phyloP scores from a whole-genome alignment of 2,329 filamentous ascomycete genomes.

The Aspergillus sp. region DNA sequence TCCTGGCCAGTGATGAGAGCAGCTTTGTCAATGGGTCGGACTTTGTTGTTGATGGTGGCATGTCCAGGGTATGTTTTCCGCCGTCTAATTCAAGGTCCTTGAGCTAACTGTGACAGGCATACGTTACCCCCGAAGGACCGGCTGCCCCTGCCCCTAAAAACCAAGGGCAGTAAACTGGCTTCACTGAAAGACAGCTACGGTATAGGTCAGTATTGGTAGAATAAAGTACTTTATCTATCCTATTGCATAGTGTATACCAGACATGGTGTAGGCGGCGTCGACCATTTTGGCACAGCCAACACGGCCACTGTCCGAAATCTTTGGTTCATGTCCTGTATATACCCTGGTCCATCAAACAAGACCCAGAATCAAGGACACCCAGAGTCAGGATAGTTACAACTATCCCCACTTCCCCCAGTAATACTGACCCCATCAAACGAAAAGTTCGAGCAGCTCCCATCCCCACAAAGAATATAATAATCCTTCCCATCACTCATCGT shows the following conservation, averaged over 20 bases:
- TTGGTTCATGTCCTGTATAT: too few species aligned
- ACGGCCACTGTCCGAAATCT: too few species aligned
- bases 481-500: slow-evolving; percentile 33
- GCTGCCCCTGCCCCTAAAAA: slow-evolving; percentile 55
- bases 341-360: not conserved
- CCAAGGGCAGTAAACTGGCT: slow-evolving; percentile 30
- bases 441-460: slow-evolving; percentile 40
- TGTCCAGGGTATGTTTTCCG: slow-evolving; percentile 66
- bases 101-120: slow-evolving; percentile 55
- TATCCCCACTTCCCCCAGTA: slow-evolving; percentile 33
- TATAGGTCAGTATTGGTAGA: too few species aligned
- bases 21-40: slow-evolving; percentile 89
- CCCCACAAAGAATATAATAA: slow-evolving; percentile 42
- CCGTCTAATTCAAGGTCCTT: not conserved
- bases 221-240: too few species aligned
- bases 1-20: slow-evolving; percentile 82
- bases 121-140: slow-evolving; percentile 65
- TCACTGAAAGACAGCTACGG: not conserved
- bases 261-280: too few species aligned
- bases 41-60: slow-evolving; percentile 92
- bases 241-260: too few species aligned
- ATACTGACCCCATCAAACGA: slow-evolving; percentile 38
- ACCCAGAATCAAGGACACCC: slow-evolving; percentile 8
- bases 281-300: too few species aligned
- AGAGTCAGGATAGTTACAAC: slow-evolving; percentile 23